phyloP scores from a whole-genome alignment of 257 asterid species.

The Nicotiana tomentosiformis region DNA sequence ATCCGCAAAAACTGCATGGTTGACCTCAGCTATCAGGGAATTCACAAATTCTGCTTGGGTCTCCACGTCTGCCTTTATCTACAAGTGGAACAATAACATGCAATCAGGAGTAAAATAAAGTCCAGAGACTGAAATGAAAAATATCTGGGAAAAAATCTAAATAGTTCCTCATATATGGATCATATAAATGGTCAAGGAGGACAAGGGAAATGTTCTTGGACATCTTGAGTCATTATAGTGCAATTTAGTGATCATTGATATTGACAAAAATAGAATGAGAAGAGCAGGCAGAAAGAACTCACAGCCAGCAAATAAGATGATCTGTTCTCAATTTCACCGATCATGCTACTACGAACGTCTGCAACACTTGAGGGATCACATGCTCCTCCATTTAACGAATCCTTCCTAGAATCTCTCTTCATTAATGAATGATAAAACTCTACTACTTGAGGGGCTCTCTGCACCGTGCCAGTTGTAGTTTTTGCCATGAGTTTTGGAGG shows the following conservation, averaged over 20 bases:
- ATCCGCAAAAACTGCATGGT: slow-evolving; percentile 51
- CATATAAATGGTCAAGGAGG: neutral
- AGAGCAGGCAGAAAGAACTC: slow-evolving; percentile 19
- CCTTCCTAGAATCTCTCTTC: slow-evolving; percentile 90
- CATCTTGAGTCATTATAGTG: neutral
- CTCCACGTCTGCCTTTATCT: slow-evolving; percentile 90
- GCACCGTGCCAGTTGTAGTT: slow-evolving; percentile 47
- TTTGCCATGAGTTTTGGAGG: slow-evolving; percentile 45
- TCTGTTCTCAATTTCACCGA: slow-evolving; percentile 83
- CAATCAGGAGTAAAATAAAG: neutral
- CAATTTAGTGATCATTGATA: neutral
- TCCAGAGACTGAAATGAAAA: neutral
- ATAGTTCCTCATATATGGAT: neutral
- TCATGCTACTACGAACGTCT: slow-evolving; percentile 82
- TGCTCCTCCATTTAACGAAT: slow-evolving; percentile 56
- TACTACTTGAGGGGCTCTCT: slow-evolving; percentile 84
- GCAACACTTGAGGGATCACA: slow-evolving; percentile 64
- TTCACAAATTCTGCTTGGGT: slow-evolving; percentile 91
- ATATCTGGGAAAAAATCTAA: neutral
- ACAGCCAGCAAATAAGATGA: slow-evolving; percentile 90
- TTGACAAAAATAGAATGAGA: slow-evolving; percentile 1
- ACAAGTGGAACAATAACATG: slow-evolving; percentile 7
- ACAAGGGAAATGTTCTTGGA: neutral
- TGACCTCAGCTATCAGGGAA: slow-evolving; percentile 73
- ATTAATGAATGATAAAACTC: slow-evolving; percentile 89